Conservation (phyloP, 768 basidiomycete species). For the Psilocybe cubensis region DNA sequence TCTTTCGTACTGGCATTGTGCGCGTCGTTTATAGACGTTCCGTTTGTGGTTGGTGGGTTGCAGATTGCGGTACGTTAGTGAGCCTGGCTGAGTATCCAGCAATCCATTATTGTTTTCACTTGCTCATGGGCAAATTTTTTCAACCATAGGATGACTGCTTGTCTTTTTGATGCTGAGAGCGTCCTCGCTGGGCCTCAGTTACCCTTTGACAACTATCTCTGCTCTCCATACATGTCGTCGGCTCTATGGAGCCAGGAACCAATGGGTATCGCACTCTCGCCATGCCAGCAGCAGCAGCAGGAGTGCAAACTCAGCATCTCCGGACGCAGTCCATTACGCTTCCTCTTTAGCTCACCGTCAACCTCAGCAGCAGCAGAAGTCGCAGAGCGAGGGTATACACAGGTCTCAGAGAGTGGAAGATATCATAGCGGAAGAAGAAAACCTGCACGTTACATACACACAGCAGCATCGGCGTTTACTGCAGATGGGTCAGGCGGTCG, state of each 20-base stretch:
- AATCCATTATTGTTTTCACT: not conserved
- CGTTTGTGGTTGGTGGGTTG: slow-evolving; percentile 30
- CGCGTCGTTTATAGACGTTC: slow-evolving; percentile 35
- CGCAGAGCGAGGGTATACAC: no score
- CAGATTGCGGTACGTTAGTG: slow-evolving; percentile 23
- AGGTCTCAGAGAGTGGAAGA: not conserved
- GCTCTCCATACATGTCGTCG: slow-evolving; percentile 35
- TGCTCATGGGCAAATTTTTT: slow-evolving; percentile 4
- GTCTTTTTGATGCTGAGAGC: slow-evolving; percentile 81
- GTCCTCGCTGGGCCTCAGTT: slow-evolving; percentile 74
- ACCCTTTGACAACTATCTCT: slow-evolving; percentile 40
- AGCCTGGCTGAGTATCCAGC: not conserved
- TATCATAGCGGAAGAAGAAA: not conserved
- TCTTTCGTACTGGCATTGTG: slow-evolving; percentile 15
- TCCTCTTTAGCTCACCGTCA: not conserved
- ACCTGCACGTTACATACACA: not conserved
- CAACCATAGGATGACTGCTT: slow-evolving; percentile 71
- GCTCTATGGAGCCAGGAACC: slow-evolving; percentile 27
- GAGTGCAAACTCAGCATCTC: not conserved
- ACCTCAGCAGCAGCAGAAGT: not conserved
- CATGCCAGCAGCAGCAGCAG: slow-evolving; percentile 4
- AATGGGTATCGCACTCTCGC: slow-evolving; percentile 10
- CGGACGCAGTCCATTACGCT: not conserved
- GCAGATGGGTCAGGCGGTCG: not conserved
- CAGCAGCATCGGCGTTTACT: not conserved